phyloP scores from a whole-genome alignment of 2,329 filamentous ascomycete species.

The Atkinsonella texensis region DNA sequence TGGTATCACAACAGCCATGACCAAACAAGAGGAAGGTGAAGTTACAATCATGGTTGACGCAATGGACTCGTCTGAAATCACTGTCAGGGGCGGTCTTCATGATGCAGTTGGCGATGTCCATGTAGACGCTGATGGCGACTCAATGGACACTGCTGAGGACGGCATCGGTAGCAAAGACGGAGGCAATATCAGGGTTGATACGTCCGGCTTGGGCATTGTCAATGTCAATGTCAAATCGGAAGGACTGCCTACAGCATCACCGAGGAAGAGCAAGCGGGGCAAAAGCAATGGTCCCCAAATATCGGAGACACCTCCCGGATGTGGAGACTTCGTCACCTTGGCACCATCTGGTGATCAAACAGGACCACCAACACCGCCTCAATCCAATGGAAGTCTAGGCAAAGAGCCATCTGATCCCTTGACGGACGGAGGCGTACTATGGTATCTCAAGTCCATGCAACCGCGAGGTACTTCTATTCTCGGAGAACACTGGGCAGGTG shows the following conservation, averaged over 20 bases:
- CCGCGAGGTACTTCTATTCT: constrained; percentile 68
- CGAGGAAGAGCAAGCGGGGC: constrained; percentile 14
- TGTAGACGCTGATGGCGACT: constrained; percentile 18
- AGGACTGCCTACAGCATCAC: constrained; percentile 9
- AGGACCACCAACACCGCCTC: constrained; percentile 53
- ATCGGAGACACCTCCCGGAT: constrained; percentile 35
- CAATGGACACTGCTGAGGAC: constrained; percentile 25
- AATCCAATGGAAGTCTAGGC: constrained; percentile 47
- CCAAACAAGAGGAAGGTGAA: constrained; percentile 25
- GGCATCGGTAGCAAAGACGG: constrained; percentile 23
- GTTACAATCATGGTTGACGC: constrained; percentile 43
- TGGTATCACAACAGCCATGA: constrained; percentile 24
- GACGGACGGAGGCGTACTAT: constrained; percentile 67
- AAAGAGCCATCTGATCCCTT: constrained; percentile 41
- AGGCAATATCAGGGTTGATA: constrained; percentile 35
- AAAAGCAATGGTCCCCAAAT: constrained; percentile 13
- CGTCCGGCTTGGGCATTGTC: constrained; percentile 23
- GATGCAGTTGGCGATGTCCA: constrained; percentile 15
- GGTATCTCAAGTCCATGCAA: constrained; percentile 77
- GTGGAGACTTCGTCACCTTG: constrained; percentile 30
- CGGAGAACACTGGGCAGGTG: constrained; percentile 53
- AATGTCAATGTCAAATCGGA: constrained; percentile 11
- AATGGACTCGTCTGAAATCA: constrained; percentile 32
- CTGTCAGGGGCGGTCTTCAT: constrained; percentile 23
- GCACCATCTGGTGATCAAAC: constrained; percentile 16